These are phyloP conservation scores for Actinomortierella wolfii DNA, from an alignment of 371 early-diverging fungal genomes.

Conservation along the genomic window DNA sequence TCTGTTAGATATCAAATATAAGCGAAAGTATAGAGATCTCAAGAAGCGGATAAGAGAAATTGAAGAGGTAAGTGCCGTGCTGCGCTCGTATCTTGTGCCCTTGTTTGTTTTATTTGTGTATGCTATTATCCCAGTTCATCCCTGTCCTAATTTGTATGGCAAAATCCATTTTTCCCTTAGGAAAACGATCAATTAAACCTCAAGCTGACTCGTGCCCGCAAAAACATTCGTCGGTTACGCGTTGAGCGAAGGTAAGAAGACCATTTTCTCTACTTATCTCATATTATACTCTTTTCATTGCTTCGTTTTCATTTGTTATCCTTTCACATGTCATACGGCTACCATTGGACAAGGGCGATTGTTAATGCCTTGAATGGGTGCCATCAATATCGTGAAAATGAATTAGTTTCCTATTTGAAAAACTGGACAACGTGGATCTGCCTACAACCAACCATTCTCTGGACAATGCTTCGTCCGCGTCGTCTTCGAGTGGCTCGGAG, in stretches of 20 bases:
- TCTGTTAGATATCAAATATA: slow-evolving; percentile 48
- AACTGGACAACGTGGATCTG: slow-evolving; percentile 22
- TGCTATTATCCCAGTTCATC: too few relatives aligned
- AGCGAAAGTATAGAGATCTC: slow-evolving; percentile 60
- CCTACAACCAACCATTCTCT: not conserved
- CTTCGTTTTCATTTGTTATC: not conserved
- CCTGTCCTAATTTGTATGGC: too few relatives aligned
- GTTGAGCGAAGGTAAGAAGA: slow-evolving; percentile 44
- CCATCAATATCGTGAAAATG: not conserved
- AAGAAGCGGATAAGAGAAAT: slow-evolving; percentile 63
- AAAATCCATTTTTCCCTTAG: slow-evolving; percentile 4
- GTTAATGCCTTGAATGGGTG: not conserved
- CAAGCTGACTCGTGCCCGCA: slow-evolving; percentile 42
- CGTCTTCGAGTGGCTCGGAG: slow-evolving; percentile 25
- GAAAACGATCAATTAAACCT: slow-evolving; percentile 43
- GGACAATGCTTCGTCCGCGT: slow-evolving; percentile 16
- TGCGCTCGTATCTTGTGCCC: not conserved
- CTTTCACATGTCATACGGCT: not conserved
- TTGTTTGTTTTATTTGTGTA: slow-evolving; percentile 4
- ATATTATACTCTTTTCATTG: not conserved
- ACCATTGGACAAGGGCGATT: not conserved
- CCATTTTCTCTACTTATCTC: too few relatives aligned
- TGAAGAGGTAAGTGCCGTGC: slow-evolving; percentile 54
- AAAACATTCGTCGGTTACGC: slow-evolving; percentile 38
- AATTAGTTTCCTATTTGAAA: slow-evolving; percentile 33